These are phyloP conservation scores for Spiromastix sp. DNA, from an alignment of 2,329 filamentous ascomycete genomes.

Conservation along the genomic window DNA sequence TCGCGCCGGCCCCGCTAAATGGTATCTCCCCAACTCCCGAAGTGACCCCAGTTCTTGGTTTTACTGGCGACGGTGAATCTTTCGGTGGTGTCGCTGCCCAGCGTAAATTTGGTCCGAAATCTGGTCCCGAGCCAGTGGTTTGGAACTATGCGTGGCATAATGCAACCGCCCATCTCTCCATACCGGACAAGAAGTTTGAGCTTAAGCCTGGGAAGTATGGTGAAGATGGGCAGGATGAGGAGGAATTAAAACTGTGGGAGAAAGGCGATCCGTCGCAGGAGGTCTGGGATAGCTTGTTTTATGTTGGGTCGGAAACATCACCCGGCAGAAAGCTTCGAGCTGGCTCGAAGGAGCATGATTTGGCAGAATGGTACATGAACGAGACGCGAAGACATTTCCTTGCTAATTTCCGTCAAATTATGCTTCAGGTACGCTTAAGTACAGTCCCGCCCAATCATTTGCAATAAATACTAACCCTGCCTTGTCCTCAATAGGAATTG, in stretches of 20 bases:
- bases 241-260: conserved; percentile 22
- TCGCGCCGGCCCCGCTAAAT: conserved; percentile 28
- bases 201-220: conserved; percentile 1
- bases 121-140: conserved; percentile 20
- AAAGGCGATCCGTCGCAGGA: conserved; percentile 20
- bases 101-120: conserved; percentile 6
- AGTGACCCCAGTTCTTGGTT: conserved; percentile 16
- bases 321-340: conserved; percentile 9
- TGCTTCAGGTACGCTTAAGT: conserved; percentile 26
- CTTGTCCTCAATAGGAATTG: no score
- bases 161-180: conserved; percentile 29
- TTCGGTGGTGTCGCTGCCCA: conserved; percentile 8
- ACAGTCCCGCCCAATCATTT: no score
- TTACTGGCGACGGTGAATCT: conserved; percentile 11
- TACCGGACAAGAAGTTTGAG: conserved; percentile 27
- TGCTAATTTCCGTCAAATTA: conserved; percentile 22
- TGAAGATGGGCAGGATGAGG: conserved; percentile 14
- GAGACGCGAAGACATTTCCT: conserved; percentile 35
- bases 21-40: conserved; percentile 19
- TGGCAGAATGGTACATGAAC: conserved; percentile 34
- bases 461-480: no score
- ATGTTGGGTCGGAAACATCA: conserved; percentile 18
- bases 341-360: conserved; percentile 17
- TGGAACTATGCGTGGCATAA: conserved; percentile 33
- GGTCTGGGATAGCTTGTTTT: conserved; percentile 23